Conservation (phyloP, 1,139 yeast species). For the Pichiaceae sp. region DNA sequence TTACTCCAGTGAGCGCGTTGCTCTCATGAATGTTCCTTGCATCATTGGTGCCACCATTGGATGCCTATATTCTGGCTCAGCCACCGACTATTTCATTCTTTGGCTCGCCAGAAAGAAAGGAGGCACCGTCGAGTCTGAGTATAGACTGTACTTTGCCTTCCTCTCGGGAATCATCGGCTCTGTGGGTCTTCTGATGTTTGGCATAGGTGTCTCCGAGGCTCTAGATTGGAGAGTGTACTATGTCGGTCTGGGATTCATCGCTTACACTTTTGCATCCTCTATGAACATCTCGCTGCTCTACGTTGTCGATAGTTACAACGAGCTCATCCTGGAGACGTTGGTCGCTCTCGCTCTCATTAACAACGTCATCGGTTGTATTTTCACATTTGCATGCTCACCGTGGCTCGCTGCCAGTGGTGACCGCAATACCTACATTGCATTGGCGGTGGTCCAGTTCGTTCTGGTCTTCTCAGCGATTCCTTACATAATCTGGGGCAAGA, state of each 20-base stretch:
- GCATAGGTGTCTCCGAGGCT: slow-evolving; percentile 27
- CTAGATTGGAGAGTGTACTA: slow-evolving; percentile 31
- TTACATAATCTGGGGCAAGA: slow-evolving; percentile 29
- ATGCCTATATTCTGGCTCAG: slow-evolving; percentile 31
- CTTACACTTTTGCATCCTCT: slow-evolving; percentile 31
- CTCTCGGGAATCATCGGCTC: slow-evolving; percentile 32
- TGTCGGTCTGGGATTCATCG: slow-evolving; percentile 30
- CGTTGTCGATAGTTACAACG: slow-evolving; percentile 34
- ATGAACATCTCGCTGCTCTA: slow-evolving; percentile 33
- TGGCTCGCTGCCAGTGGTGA: slow-evolving; percentile 30
- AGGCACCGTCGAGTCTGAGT: slow-evolving; percentile 34
- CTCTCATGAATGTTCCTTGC: slow-evolving; percentile 32
- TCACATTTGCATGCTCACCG: slow-evolving; percentile 34
- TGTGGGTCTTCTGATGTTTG: slow-evolving; percentile 30
- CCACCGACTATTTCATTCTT: slow-evolving; percentile 30
- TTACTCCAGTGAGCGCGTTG: slow-evolving; percentile 26
- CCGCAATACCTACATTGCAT: slow-evolving; percentile 29
- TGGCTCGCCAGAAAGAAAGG: slow-evolving; percentile 32
- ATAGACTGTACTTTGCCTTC: slow-evolving; percentile 28
- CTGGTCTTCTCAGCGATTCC: slow-evolving; percentile 26
- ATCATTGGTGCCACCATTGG: slow-evolving; percentile 33
- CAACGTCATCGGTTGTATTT: slow-evolving; percentile 31
- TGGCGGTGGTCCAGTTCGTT: slow-evolving; percentile 28
- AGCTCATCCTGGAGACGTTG: slow-evolving; percentile 32
- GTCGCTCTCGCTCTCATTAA: slow-evolving; percentile 32